phyloP scores from a whole-genome alignment of 2,329 filamentous ascomycete genomes.

The Corniculantispora saksenae region DNA sequence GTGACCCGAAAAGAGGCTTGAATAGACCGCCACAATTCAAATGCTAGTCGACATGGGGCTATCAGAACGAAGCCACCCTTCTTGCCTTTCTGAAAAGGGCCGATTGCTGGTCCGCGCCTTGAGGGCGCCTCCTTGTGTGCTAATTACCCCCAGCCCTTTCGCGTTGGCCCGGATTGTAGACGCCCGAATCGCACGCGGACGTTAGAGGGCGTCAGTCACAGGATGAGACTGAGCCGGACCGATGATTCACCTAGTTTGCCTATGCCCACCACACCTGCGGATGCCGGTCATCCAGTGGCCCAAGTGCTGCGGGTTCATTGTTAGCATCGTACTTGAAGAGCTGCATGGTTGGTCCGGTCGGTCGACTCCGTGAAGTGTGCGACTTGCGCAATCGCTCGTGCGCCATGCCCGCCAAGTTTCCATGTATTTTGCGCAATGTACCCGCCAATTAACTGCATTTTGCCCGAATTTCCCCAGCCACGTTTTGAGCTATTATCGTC shows the following conservation, averaged over 20 bases:
- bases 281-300: background rate
- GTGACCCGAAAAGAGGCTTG: background rate
- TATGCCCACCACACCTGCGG: background rate
- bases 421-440: background rate
- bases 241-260: background rate
- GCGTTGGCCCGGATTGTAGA: background rate
- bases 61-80: background rate
- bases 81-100: background rate
- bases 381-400: background rate
- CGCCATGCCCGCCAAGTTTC: background rate
- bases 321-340: background rate
- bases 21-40: background rate
- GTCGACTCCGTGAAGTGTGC: background rate
- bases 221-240: background rate
- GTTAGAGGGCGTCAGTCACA: background rate
- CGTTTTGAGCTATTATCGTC: background rate
- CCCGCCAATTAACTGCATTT: background rate
- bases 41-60: background rate
- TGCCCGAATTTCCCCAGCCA: background rate
- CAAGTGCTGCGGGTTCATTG: background rate
- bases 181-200: conserved; percentile 3
- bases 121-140: background rate
- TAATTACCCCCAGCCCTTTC: no score
- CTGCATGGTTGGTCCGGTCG: background rate
- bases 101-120: background rate